These are phyloP conservation scores for Hanseniaspora guilliermondii DNA, from an alignment of 805 yeast genomes.

Conservation along the genomic window DNA sequence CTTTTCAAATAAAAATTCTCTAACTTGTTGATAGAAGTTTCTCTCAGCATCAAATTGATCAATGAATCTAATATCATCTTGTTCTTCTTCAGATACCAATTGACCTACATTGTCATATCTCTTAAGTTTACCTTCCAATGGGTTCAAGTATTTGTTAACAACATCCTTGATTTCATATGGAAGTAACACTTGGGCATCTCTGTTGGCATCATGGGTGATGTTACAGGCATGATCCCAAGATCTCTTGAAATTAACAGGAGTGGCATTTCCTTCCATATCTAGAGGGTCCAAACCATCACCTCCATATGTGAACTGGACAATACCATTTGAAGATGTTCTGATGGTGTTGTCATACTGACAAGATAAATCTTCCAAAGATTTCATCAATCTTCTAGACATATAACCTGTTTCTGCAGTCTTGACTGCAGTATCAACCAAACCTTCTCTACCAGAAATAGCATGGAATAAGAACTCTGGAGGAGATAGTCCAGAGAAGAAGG, in stretches of 20 bases:
- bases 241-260: constrained; percentile 83
- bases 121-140: constrained; percentile 46
- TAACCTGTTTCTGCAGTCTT: constrained; percentile 98
- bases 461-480: constrained; percentile 98
- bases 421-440: constrained; percentile 97
- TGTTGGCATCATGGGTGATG: constrained; percentile 42
- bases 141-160: constrained; percentile 44
- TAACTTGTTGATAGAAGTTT: constrained; percentile 63
- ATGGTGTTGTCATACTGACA: constrained; percentile 89
- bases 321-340: constrained; percentile 87
- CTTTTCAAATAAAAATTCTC: constrained; percentile 48
- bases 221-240: constrained; percentile 89
- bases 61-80: constrained; percentile 46
- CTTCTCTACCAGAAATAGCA: constrained; percentile 99
- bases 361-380: constrained; percentile 90
- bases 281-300: constrained; percentile 97
- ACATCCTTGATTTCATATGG: constrained; percentile 58
- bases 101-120: constrained; percentile 67
- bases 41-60: constrained; percentile 85
- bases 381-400: constrained; percentile 96
- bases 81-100: constrained; percentile 33
- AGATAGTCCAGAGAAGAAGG: constrained; percentile 82
- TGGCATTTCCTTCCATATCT: constrained; percentile 98
- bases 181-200: constrained; percentile 40
- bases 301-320: constrained; percentile 95